Evolutionary conservation across 768 basidiomycete species (phyloP), one percentile per base, ranked within the genome.

Genomic region (Mycena venus): DNA sequence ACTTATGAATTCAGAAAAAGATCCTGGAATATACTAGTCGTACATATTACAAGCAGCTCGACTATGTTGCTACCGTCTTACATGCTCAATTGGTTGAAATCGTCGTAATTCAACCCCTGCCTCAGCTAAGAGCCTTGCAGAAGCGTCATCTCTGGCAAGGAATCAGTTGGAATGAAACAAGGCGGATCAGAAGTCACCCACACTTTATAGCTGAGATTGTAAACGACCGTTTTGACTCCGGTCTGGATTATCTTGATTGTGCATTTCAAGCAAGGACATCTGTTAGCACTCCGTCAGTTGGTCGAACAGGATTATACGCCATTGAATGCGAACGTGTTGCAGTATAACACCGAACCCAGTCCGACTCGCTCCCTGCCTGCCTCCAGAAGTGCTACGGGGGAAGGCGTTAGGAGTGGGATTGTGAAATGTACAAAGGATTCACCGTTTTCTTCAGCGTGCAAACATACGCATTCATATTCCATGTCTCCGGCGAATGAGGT

Each of bases 161-260:
- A 36, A 56, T 64, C 29, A 73, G 55, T 38, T 4, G 60, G 40
- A 59, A 19, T 47, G 47, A 56, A 15, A 29, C 31, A 47, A 32
- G 53, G 38, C 17, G 25, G 23, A 11, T 32, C 6, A 19, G 32
- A 2, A 21, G 25, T 58, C 19, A 88, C 94, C 78, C 77, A 96
- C 98, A 99, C 96, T 87, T 96, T 96, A 84, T 99, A 99, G 63
- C 92, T 92, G 67, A 99, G 85, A 81, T 97, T 98, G 82, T 99
- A 99, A 6, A 99, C 95, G 4, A 99, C 98, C 70, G 92, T 93
- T 72, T 90, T 92, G 23, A 99, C 94, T 0, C 97, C 98, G 25
- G 93, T 94, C 80, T 99, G 98, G 31, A 99, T 97, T 77, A 99
- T 99, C 83, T 99, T 99, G 84, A 99, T 92, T 0, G 97, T 96